Percentiles rank a stretch among this genome's conserved stretches.
These are phyloP conservation scores for Saccharomyces hybrid DNA, from an alignment of 1,139 yeast genomes.

Conservation along the genomic window DNA sequence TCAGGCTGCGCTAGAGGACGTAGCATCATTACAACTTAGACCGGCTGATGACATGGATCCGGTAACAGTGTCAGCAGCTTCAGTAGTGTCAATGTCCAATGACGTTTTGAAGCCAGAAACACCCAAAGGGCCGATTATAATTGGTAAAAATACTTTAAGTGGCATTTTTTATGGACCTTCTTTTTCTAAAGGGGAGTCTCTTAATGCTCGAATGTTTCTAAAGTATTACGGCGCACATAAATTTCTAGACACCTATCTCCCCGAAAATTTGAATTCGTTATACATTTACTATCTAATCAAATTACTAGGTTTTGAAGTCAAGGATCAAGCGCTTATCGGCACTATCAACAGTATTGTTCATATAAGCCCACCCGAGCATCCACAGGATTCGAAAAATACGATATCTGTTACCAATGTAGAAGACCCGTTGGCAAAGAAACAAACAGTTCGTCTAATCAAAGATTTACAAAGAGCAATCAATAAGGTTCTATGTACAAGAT, in stretches of 20 bases:
- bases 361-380: not conserved
- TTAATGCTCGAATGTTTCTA: conserved; percentile 50
- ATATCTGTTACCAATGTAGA: no score
- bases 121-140: conserved; percentile 18
- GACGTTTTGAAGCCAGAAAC: conserved; percentile 12
- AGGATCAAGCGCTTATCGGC: conserved; percentile 34
- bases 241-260: conserved; percentile 54
- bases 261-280: conserved; percentile 50
- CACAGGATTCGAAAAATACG: no score
- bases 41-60: not conserved
- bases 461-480: no score
- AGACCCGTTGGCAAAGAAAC: no score
- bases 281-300: conserved; percentile 45
- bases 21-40: not conserved
- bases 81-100: conserved; percentile 2
- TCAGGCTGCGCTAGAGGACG: not conserved
- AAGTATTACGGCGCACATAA: conserved; percentile 52
- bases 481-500: no score
- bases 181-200: conserved; percentile 37
- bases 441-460: no score
- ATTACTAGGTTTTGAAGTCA: conserved; percentile 47
- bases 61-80: not conserved
- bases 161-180: conserved; percentile 32
- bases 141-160: conserved; percentile 20
- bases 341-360: conserved; percentile 33